phyloP scores from a whole-genome alignment of 495 filamentous ascomycete species.

The Cairneyella variabilis region DNA sequence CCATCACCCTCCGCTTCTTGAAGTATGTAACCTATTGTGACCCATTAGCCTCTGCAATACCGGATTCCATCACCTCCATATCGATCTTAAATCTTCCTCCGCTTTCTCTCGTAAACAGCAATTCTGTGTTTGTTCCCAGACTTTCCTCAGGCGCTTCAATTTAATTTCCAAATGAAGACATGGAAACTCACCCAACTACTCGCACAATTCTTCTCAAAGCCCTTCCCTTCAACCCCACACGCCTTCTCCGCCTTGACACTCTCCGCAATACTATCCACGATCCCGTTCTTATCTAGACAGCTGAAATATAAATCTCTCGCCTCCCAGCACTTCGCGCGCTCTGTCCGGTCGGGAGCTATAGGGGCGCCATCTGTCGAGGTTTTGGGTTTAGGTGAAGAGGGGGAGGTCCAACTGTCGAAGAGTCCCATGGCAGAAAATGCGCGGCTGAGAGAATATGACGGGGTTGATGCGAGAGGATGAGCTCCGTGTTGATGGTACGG shows the following conservation, averaged over 20 bases:
- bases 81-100: too few relatives aligned
- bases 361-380: conserved; percentile 28
- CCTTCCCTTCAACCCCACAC: conserved; percentile 61
- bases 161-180: too few relatives aligned
- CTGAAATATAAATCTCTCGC: conserved; percentile 80
- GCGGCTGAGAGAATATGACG: too few relatives aligned
- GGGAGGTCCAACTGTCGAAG: conserved; percentile 15
- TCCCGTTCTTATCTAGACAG: conserved; percentile 76
- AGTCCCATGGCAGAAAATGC: conserved; percentile 13
- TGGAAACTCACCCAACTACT: conserved; percentile 72
- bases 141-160: too few relatives aligned
- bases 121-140: too few relatives aligned
- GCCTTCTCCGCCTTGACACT: conserved; percentile 56
- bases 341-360: conserved; percentile 62
- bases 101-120: too few relatives aligned
- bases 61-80: too few relatives aligned
- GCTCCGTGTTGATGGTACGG: too few relatives aligned
- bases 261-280: conserved; percentile 72
- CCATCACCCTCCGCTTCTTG: conserved; percentile 91
- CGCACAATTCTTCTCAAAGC: conserved; percentile 74
- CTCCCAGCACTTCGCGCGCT: conserved; percentile 80
- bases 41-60: not conserved
- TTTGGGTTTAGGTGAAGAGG: conserved; percentile 23
- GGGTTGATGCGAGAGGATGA: too few relatives aligned
- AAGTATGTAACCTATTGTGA: conserved; percentile 83